phyloP scores from a whole-genome alignment of 2,329 filamentous ascomycete genomes.

The Trichoderma atroviride region DNA sequence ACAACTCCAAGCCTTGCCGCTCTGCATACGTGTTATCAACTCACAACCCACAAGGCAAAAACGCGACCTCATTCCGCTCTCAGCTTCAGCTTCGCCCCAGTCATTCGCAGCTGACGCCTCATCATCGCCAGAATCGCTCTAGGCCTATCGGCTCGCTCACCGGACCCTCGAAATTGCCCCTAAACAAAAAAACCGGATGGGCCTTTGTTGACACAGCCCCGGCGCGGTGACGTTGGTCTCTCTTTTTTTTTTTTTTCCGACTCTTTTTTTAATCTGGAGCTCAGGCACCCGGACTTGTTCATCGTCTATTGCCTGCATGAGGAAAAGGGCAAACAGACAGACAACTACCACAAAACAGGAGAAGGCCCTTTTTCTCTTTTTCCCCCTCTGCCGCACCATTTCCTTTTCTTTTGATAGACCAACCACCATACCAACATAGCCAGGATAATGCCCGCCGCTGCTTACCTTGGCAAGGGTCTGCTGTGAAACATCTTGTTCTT shows the following conservation, averaged over 20 bases:
- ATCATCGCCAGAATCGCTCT: slow-evolving; percentile 11
- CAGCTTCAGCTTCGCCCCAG: slow-evolving; percentile 18
- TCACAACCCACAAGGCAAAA: background rate
- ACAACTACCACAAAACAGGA: background rate
- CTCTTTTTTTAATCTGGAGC: background rate
- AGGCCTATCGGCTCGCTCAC: slow-evolving; percentile 20
- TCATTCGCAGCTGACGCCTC: slow-evolving; percentile 20
- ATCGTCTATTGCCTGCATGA: background rate
- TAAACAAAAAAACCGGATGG: slow-evolving; percentile 23
- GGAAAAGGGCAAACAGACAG: background rate
- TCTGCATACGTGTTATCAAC: slow-evolving; percentile 6
- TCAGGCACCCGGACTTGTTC: background rate
- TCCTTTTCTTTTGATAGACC: background rate
- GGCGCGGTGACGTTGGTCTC: slow-evolving; percentile 25
- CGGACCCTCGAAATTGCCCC: background rate
- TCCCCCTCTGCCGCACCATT: background rate
- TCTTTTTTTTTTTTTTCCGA: background rate
- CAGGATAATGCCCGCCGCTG: slow-evolving; percentile 3
- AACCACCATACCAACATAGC: background rate
- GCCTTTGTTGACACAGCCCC: slow-evolving; percentile 23
- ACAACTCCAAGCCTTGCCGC: background rate
- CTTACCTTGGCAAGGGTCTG: slow-evolving; percentile 10
- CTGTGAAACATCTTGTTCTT: background rate
- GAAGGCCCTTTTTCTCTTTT: background rate
- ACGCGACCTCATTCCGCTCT: background rate